phyloP scores from a whole-genome alignment of 176 grass and related monocot genomes.

The Cenchrus fungigraminus region DNA sequence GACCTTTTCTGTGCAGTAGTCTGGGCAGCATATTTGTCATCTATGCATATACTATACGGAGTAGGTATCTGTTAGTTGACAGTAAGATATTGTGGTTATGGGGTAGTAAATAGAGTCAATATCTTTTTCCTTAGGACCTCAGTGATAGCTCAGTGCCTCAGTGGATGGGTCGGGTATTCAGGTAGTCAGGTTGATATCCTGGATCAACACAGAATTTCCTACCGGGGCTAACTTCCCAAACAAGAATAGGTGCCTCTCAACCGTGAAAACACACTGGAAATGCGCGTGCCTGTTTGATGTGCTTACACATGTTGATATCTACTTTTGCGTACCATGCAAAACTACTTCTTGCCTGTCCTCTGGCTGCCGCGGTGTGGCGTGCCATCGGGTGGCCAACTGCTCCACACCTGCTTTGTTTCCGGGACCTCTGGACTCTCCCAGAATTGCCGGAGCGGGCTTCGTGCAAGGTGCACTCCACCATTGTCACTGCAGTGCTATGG shows the following conservation, averaged over 20 bases:
- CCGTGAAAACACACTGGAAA: not conserved
- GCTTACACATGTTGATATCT: not conserved
- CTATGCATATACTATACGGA: not conserved
- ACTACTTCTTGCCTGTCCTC: too few species aligned
- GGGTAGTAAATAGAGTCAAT: not conserved
- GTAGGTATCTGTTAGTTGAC: not conserved
- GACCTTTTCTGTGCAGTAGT: not conserved
- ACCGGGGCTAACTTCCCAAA: not conserved
- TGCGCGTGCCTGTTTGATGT: not conserved
- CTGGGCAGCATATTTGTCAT: conserved; percentile 18
- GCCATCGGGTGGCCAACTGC: too few species aligned
- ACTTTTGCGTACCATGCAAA: not conserved
- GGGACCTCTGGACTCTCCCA: too few species aligned
- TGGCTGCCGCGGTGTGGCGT: too few species aligned
- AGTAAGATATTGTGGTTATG: not conserved
- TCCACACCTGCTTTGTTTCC: too few species aligned
- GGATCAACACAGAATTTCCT: not conserved
- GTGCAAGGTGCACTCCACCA: too few species aligned
- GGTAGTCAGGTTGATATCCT: not conserved
- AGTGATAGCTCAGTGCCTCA: not conserved
- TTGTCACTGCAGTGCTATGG: too few species aligned
- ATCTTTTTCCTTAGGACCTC: not conserved
- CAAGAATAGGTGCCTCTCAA: not conserved
- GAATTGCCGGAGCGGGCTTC: too few species aligned
- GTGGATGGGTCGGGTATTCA: not conserved